Evolutionary conservation across 257 asterid genomes (phyloP).

Genomic region (Solanum chiquidenum): DNA sequence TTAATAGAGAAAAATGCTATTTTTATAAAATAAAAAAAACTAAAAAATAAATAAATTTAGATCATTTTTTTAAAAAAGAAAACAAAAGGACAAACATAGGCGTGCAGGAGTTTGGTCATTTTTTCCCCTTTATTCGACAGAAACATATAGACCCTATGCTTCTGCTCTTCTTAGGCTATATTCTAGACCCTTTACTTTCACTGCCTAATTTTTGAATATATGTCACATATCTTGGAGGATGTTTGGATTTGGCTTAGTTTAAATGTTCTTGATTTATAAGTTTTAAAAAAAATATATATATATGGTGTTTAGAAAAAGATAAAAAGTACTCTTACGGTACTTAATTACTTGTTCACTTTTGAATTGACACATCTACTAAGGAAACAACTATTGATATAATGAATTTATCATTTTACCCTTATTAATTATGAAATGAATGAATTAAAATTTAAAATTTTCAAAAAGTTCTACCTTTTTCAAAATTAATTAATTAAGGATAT

Average conservation of each 20-base stretch:
- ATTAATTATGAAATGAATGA: no score
- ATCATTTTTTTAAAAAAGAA: not conserved
- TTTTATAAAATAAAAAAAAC: no score
- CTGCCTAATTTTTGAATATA: not conserved
- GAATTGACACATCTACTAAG: not conserved
- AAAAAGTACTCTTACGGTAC: no score
- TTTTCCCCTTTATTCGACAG: not conserved
- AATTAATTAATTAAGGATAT: no score
- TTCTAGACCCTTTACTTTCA: not conserved
- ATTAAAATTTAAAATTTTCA: no score
- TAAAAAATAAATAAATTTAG: no score
- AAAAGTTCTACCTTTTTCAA: no score
- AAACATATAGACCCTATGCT: not conserved
- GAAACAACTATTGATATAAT: no score
- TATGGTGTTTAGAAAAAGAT: not conserved
- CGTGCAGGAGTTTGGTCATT: slow-evolving; percentile 35
- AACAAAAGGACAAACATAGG: slow-evolving; percentile 3
- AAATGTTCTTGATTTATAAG: not conserved
- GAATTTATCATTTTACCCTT: no score
- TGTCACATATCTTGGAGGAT: not conserved
- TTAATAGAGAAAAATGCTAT: not conserved
- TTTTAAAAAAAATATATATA: no score
- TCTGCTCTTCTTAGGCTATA: not conserved
- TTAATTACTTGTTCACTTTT: not conserved
- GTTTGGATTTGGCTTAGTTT: not conserved